Conservation (phyloP, 2,329 filamentous ascomycete genomes). For the Chaetomiaceae sp. region DNA sequence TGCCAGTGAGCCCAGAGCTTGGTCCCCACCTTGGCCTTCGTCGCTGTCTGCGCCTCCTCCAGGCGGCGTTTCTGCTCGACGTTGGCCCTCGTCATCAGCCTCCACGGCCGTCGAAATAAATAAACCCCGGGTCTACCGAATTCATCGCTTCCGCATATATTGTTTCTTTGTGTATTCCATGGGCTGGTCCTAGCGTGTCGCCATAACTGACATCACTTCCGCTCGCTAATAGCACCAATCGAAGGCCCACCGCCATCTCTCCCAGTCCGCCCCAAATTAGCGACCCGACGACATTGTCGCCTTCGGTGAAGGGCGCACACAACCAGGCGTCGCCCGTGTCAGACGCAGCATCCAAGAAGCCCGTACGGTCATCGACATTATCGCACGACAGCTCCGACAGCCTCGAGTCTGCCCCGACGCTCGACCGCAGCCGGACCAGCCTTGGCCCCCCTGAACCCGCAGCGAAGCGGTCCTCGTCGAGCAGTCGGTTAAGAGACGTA, state of each 20-base stretch:
- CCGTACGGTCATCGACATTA: constrained; percentile 38
- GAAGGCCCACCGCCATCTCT: constrained; percentile 47
- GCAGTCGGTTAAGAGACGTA: constrained; percentile 66
- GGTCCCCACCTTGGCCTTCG: constrained; percentile 1
- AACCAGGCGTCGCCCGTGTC: constrained; percentile 41
- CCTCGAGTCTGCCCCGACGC: constrained; percentile 30
- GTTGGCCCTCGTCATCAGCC: constrained; percentile 24
- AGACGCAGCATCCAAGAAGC: constrained; percentile 30
- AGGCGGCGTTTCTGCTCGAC: constrained; percentile 14
- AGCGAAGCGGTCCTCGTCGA: constrained; percentile 59
- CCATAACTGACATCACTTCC: constrained; percentile 15
- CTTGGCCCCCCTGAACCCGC: constrained; percentile 42
- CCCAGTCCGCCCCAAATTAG: constrained; percentile 62
- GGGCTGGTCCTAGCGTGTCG: constrained; percentile 6
- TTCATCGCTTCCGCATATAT: background rate
- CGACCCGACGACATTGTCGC: constrained; percentile 65
- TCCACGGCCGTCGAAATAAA: background rate
- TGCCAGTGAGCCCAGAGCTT: background rate
- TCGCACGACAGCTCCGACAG: constrained; percentile 33
- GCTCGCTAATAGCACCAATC: constrained; percentile 18
- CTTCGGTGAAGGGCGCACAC: constrained; percentile 57
- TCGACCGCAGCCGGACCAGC: constrained; percentile 35
- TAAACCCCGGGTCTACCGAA: constrained; percentile 1
- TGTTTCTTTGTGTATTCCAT: constrained; percentile 16
- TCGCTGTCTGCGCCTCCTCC: constrained; percentile 24